Conservation (phyloP, 2,329 filamentous ascomycete genomes). For the Emergomyces africanus region DNA sequence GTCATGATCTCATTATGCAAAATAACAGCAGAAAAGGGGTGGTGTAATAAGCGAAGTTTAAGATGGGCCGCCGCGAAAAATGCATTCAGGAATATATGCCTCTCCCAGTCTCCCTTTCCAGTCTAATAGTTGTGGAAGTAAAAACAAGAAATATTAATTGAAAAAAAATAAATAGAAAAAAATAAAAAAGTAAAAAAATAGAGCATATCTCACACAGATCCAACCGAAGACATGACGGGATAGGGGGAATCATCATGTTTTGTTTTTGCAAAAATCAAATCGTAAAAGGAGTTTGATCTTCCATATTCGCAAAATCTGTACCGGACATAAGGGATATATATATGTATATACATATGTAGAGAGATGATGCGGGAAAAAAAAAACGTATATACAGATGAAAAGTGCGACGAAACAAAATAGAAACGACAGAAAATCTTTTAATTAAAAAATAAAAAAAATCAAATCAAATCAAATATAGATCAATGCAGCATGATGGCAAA, state of each 20-base stretch:
- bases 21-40: background rate
- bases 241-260: background rate
- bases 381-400: background rate
- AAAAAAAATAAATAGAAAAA: no score
- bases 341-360: conserved; percentile 3
- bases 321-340: background rate
- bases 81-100: conserved; percentile 1
- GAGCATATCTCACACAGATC: background rate
- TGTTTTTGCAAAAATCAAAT: background rate
- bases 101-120: background rate
- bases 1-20: conserved; percentile 8
- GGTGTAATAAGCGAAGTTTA: conserved; percentile 12
- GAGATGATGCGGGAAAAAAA: background rate
- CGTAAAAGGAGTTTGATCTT: background rate
- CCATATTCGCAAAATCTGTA: background rate
- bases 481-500: background rate
- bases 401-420: background rate
- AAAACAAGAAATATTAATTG: background rate
- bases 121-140: background rate
- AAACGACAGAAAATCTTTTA: conserved; percentile 9
- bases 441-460: no score
- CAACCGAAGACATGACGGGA: background rate
- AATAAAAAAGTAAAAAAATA: background rate
- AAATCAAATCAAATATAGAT: no score
- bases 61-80: conserved; percentile 12